Evolutionary conservation across 176 grass and related monocot species (phyloP), one percentile per base, ranked within the genome.

Genomic region (Aegilops speltoides): DNA sequence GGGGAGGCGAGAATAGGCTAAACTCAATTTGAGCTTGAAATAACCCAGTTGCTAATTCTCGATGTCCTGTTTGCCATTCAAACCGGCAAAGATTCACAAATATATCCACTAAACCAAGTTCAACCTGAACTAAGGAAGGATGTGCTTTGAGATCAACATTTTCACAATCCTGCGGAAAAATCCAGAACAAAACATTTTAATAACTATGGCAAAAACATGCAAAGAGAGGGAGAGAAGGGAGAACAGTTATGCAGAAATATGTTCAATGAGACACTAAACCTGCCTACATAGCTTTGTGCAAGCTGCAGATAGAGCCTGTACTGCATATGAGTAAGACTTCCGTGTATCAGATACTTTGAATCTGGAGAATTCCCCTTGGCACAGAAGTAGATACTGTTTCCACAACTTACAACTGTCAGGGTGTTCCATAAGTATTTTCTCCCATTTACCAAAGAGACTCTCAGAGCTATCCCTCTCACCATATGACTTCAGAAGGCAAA

Each of bases 1-100:
- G 84, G 41, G 92, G 83, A 88, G 96, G 96, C 37, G 81, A 86
- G 59, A 95, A 98, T 82, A 98, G 87, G 81, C 88, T 95, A 82
- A 91, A 98, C 45, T 98, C 96, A 17, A 95, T 84, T 85, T 94
- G 87, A 77, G 96, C 93, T 90, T 98, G 96, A 90, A 98, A 95
- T 87, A 98, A 73, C 24, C 91, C 93, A 73, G 91, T 98, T 90
- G 93, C 90, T 89, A 98, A 85, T 89, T 98, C 96, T 83, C 82
- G 92, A 87, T 95, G 83, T 70, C 96, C 96, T 26, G 91, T 87
- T 82, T 95, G 96, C 96, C 96, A 98, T 82, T 95, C 96, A 72
- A 98, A 94, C 80, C 93, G 86, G 76, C 96, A 98, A 24, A 95
- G 83, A 63, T 94, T 92, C 69, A 94, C 84, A 92, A 98, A 94